Evolutionary conservation across 768 basidiomycete genomes (phyloP).

Genomic region (Hygrocybe coccinea): DNA sequence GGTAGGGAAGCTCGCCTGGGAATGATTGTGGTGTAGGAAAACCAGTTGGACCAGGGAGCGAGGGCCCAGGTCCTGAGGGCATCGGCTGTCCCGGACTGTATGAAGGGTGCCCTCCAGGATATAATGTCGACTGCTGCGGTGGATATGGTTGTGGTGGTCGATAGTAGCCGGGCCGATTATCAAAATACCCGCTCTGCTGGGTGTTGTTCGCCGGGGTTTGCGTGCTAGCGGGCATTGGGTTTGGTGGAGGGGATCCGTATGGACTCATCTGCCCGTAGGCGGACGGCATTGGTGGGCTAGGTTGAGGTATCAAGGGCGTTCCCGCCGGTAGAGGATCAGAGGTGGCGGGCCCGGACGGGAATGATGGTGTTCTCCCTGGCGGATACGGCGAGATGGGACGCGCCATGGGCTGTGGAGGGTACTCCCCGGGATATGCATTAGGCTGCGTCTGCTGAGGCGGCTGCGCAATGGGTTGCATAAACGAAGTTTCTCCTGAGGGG

Average conservation of each 20-base stretch:
- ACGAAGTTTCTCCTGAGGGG: not conserved
- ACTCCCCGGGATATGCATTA: not conserved
- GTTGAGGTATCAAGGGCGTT: slow-evolving; percentile 1
- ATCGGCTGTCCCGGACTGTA: not conserved
- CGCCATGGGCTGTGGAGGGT: not conserved
- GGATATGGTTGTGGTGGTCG: not conserved
- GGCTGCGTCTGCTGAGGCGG: not conserved
- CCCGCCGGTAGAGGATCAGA: no score
- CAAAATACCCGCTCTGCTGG: not conserved
- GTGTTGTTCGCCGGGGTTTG: not conserved
- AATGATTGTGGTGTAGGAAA: not conserved
- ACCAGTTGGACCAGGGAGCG: not conserved
- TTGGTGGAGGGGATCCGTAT: not conserved
- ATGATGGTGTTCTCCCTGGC: not conserved
- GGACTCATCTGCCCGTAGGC: not conserved
- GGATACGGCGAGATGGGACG: slow-evolving; percentile 1
- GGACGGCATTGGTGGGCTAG: not conserved
- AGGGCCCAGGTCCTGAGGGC: not conserved
- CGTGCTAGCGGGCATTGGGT: not conserved
- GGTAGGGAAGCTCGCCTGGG: not conserved
- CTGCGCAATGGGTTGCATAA: not conserved
- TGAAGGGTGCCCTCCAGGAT: not conserved
- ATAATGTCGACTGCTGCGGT: not conserved
- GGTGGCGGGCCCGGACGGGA: slow-evolving; percentile 15
- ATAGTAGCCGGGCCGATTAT: not conserved